A percentile compares a stretch with the other conserved stretches of the same genome.
Evolutionary conservation across 2,329 filamentous ascomycete species (phyloP).

Genomic region (Cryoendolithus antarcticus): DNA sequence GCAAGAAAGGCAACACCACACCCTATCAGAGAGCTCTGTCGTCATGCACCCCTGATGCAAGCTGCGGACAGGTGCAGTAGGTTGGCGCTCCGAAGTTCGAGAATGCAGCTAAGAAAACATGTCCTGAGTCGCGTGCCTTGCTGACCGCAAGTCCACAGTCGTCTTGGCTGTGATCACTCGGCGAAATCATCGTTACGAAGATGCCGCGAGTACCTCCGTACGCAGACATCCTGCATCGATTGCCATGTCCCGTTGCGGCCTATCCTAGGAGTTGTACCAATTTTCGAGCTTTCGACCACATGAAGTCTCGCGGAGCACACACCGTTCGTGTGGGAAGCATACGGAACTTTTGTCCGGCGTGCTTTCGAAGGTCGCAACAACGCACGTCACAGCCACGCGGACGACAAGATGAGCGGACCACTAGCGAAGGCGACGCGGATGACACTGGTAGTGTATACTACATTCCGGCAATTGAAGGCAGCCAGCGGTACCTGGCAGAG

Average conservation of each 20-base stretch:
- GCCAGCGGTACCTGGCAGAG: too few relatives aligned
- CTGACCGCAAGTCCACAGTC: not conserved
- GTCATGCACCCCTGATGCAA: not conserved
- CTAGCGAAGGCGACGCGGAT: too few relatives aligned
- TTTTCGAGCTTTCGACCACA: too few relatives aligned
- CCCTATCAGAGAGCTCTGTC: not conserved
- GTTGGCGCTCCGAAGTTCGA: slow-evolving; percentile 4
- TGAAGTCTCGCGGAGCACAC: too few relatives aligned
- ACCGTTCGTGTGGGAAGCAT: too few relatives aligned
- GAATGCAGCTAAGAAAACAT: slow-evolving; percentile 2
- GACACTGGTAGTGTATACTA: too few relatives aligned
- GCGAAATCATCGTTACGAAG: not conserved
- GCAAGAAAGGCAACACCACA: not conserved
- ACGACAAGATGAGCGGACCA: too few relatives aligned
- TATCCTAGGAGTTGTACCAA: too few relatives aligned
- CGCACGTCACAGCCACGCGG: too few relatives aligned
- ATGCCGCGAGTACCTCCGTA: not conserved
- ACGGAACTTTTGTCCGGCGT: too few relatives aligned
- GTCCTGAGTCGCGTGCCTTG: not conserved
- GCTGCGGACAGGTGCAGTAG: not conserved
- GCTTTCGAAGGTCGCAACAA: too few relatives aligned
- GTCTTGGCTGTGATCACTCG: not conserved
- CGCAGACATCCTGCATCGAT: not conserved
- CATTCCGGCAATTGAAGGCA: too few relatives aligned
- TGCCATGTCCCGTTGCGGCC: not conserved